Evolutionary conservation across 202 grass and related monocot genomes (phyloP).

Genomic region (Setaria viridis): DNA sequence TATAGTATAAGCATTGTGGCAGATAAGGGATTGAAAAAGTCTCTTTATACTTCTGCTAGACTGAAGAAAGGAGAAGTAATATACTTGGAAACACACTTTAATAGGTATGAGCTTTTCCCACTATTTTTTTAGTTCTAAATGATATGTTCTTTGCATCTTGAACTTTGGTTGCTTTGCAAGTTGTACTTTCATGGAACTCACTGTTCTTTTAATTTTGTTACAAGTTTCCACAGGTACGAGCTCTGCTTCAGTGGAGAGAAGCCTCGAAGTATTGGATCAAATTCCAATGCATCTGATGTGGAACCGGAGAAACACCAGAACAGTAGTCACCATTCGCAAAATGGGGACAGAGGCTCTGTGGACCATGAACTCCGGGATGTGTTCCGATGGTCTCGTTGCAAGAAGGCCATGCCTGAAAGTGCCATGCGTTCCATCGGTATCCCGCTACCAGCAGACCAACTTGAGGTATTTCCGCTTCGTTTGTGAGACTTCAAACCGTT

Average conservation of each 20-base stretch:
- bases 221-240: constrained; percentile 75
- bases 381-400: constrained; percentile 90
- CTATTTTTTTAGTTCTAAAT: not conserved
- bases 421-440: constrained; percentile 73
- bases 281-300: constrained; percentile 46
- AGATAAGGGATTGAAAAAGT: constrained; percentile 92
- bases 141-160: not conserved
- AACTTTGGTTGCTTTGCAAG: not conserved
- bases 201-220: not conserved
- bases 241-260: constrained; percentile 86
- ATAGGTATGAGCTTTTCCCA: constrained; percentile 58
- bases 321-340: constrained; percentile 63
- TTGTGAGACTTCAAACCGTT: not conserved
- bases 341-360: constrained; percentile 47
- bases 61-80: constrained; percentile 97
- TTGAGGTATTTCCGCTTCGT: constrained; percentile 67
- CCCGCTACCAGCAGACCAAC: constrained; percentile 72
- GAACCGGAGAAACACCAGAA: constrained; percentile 70
- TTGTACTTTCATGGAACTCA: constrained; percentile 20
- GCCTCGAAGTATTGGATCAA: constrained; percentile 49
- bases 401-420: constrained; percentile 74
- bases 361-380: constrained; percentile 72
- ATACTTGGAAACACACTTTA: constrained; percentile 93
- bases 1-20: constrained; percentile 97
- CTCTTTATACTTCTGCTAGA: constrained; percentile 86